phyloP scores from a whole-genome alignment of 1,139 yeast genomes.

The Eremothecium cymbalariae region DNA sequence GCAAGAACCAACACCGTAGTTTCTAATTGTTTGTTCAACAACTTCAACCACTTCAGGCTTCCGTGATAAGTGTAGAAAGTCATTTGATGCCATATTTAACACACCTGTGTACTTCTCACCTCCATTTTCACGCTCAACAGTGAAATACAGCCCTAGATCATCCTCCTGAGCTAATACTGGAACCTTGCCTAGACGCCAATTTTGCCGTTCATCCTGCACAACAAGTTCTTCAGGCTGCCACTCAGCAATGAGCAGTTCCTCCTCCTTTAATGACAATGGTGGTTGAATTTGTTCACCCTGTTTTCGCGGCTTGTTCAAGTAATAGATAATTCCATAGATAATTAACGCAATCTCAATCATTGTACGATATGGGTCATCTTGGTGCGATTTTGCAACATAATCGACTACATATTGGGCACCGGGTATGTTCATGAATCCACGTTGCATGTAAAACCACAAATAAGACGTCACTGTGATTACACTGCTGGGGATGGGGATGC shows the following conservation, averaged over 20 bases:
- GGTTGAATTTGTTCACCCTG: constrained; percentile 72
- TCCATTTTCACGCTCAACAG: constrained; percentile 27
- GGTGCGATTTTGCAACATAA: constrained; percentile 82
- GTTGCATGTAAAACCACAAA: constrained; percentile 21
- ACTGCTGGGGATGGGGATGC: constrained; percentile 26
- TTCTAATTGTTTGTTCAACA: constrained; percentile 52
- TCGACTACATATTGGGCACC: constrained; percentile 73
- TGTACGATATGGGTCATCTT: constrained; percentile 89
- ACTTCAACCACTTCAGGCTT: constrained; percentile 42
- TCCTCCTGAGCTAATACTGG: constrained; percentile 54
- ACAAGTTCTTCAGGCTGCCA: constrained; percentile 89
- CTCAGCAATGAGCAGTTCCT: constrained; percentile 76
- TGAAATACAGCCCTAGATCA: constrained; percentile 36
- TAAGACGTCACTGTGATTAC: constrained; percentile 20
- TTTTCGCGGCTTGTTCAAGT: constrained; percentile 59
- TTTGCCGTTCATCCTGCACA: constrained; percentile 43
- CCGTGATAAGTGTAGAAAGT: constrained; percentile 52
- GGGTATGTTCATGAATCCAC: constrained; percentile 40
- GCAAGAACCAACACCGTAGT: constrained; percentile 94
- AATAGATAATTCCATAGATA: constrained; percentile 79
- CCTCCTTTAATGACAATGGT: constrained; percentile 54
- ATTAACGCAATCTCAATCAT: constrained; percentile 69
- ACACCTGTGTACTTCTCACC: constrained; percentile 34
- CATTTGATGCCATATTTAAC: constrained; percentile 55
- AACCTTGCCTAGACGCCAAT: constrained; percentile 53